Evolutionary conservation across 2,329 filamentous ascomycete species (phyloP).

Genomic region (Fusarium guadeloupense): DNA sequence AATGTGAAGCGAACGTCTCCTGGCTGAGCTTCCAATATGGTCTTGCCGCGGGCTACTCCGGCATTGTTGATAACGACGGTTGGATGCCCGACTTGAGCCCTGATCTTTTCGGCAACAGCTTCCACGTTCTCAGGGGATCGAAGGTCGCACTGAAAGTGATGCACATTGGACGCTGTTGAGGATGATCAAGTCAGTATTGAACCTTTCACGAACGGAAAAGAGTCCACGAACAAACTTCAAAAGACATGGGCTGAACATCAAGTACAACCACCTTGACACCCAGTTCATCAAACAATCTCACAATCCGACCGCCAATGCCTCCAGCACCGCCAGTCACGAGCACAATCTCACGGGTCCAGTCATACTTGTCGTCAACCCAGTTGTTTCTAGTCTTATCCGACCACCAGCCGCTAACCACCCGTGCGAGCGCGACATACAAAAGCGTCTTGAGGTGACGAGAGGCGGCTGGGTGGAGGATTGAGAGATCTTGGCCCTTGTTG

Average conservation of each 20-base stretch:
- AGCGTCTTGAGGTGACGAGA: slow-evolving; percentile 57
- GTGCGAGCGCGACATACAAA: slow-evolving; percentile 45
- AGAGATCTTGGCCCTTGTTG: slow-evolving; percentile 65
- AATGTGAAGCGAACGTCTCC: slow-evolving; percentile 72
- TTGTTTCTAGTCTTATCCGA: slow-evolving; percentile 50
- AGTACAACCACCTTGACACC: slow-evolving; percentile 75
- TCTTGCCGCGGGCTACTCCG: slow-evolving; percentile 69
- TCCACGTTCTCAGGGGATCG: slow-evolving; percentile 65
- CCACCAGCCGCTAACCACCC: slow-evolving; percentile 44
- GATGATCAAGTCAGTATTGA: slow-evolving; percentile 15
- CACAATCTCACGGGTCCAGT: slow-evolving; percentile 75
- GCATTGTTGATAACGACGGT: slow-evolving; percentile 80
- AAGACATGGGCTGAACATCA: slow-evolving; percentile 72
- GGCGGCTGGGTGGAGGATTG: slow-evolving; percentile 60
- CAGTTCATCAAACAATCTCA: slow-evolving; percentile 69
- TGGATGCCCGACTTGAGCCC: slow-evolving; percentile 66
- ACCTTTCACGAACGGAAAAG: background rate
- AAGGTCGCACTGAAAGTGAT: slow-evolving; percentile 76
- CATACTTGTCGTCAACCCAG: slow-evolving; percentile 57
- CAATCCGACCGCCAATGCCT: slow-evolving; percentile 75
- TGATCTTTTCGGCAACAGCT: slow-evolving; percentile 61
- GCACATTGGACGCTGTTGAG: slow-evolving; percentile 59
- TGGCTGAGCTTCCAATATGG: slow-evolving; percentile 66
- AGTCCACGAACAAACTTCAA: slow-evolving; percentile 55
- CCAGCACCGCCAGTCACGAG: slow-evolving; percentile 78